phyloP scores from a whole-genome alignment of 768 basidiomycete genomes.

The Russula olivacea region DNA sequence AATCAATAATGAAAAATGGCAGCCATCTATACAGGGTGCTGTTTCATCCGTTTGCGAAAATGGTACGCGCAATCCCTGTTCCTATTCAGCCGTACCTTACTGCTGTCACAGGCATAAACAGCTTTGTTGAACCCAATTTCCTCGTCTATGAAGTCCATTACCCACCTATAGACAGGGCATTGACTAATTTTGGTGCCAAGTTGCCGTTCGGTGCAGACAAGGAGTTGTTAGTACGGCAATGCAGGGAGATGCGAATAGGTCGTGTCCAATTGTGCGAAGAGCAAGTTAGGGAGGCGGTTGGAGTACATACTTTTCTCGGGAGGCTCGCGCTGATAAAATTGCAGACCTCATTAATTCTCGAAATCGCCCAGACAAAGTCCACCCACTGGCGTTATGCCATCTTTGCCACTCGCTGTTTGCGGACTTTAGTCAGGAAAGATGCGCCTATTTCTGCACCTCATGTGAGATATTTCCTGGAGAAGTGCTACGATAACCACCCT shows the following conservation, averaged over 20 bases:
- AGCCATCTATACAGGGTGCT: conserved; percentile 74
- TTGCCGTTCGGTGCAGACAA: conserved; percentile 34
- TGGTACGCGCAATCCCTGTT: conserved; percentile 36
- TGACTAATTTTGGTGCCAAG: conserved; percentile 35
- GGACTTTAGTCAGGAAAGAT: conserved; percentile 66
- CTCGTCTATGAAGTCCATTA: conserved; percentile 50
- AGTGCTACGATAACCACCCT: conserved; percentile 56
- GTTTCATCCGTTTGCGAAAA: conserved; percentile 60
- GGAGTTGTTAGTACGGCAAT: conserved; percentile 36
- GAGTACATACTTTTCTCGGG: conserved; percentile 24
- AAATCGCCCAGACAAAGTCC: conserved; percentile 49
- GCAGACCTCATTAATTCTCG: conserved; percentile 43
- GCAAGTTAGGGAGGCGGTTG: conserved; percentile 41
- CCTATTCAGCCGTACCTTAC: conserved; percentile 5
- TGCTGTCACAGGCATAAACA: conserved; percentile 44
- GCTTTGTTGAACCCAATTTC: conserved; percentile 57
- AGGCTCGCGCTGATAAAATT: conserved; percentile 10
- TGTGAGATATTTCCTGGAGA: conserved; percentile 53
- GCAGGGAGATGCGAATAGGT: conserved; percentile 41
- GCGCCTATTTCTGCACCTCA: conserved; percentile 43
- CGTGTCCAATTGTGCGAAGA: conserved; percentile 42
- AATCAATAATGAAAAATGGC: conserved; percentile 3
- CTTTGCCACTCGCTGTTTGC: conserved; percentile 59
- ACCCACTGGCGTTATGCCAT: conserved; percentile 82
- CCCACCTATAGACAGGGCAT: conserved; percentile 36